A percentile compares a stretch with the other conserved stretches of the same genome.
phyloP scores from a whole-genome alignment of 192 early-diverging fungal genomes.

The Backusella liffmaniae region DNA sequence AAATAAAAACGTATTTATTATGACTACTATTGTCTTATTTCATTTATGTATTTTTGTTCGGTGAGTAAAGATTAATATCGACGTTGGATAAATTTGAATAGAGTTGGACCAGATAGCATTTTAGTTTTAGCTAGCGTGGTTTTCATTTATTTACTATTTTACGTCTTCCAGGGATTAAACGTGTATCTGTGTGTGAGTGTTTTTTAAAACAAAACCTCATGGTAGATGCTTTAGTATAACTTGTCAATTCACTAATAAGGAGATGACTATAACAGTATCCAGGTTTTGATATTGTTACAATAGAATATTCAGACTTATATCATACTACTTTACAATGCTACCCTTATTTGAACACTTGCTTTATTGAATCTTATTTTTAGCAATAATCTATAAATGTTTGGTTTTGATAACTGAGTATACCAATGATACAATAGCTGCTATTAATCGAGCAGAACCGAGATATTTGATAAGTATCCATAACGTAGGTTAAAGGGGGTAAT shows the following conservation, averaged over 20 bases:
- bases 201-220: not conserved
- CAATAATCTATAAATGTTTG: not conserved
- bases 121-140: slow-evolving; percentile 3
- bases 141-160: not conserved
- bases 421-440: not conserved
- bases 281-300: too few relatives aligned
- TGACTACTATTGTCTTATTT: not conserved
- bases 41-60: not conserved
- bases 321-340: too few relatives aligned
- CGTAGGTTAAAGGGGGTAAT: not conserved
- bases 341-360: too few relatives aligned
- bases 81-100: not conserved
- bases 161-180: not conserved
- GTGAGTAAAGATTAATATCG: not conserved
- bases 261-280: not conserved
- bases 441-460: not conserved
- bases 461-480: not conserved
- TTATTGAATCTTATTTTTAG: not conserved
- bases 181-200: not conserved
- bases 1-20: not conserved
- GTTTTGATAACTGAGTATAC: not conserved
- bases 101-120: not conserved
- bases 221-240: not conserved
- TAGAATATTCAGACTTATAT: too few relatives aligned
- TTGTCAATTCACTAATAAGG: not conserved